A percentile compares a stretch with the other conserved stretches of the same genome.
Conservation (phyloP, 805 yeast species). For the Teunomyces pallodes region DNA sequence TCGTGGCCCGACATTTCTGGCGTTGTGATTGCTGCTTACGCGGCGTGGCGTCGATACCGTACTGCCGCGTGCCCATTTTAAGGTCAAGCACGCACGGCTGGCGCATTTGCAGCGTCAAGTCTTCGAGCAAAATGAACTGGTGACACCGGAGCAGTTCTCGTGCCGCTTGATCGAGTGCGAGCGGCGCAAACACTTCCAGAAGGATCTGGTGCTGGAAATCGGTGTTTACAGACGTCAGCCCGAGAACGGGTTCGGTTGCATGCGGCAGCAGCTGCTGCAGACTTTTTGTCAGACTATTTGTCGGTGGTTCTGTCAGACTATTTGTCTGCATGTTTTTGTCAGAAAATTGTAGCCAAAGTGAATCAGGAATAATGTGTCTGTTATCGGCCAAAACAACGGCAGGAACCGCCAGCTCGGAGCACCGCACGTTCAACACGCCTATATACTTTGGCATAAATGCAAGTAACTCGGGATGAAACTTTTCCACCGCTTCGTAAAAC, state of each 20-base stretch:
- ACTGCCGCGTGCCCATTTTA: slow-evolving; percentile 98
- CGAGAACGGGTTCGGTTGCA: too few relatives aligned
- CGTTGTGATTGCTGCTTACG: slow-evolving; percentile 77
- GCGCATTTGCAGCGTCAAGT: slow-evolving; percentile 76
- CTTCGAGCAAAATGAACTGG: slow-evolving; percentile 84
- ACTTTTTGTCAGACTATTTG: background rate
- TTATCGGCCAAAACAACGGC: slow-evolving; percentile 93
- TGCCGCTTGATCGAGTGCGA: slow-evolving; percentile 12
- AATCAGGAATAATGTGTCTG: slow-evolving; percentile 85
- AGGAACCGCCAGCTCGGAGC: slow-evolving; percentile 56
- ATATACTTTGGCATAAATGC: slow-evolving; percentile 91
- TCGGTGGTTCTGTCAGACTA: background rate
- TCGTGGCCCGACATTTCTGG: slow-evolving; percentile 75
- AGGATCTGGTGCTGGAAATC: slow-evolving; percentile 39
- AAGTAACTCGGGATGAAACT: slow-evolving; percentile 69
- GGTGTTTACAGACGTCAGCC: slow-evolving; percentile 30
- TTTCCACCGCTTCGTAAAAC: slow-evolving; percentile 90
- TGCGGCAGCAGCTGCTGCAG: slow-evolving; percentile 23
- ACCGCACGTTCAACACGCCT: slow-evolving; percentile 91
- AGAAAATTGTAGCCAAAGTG: slow-evolving; percentile 65
- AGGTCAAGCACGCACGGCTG: slow-evolving; percentile 91
- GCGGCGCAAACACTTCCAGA: slow-evolving; percentile 36
- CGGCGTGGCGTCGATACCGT: slow-evolving; percentile 85
- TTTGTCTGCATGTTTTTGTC: slow-evolving; percentile 7
- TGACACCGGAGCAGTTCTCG: slow-evolving; percentile 57